Base-by-base conservation (phyloP, 345 rosid genomes). In the Eucalyptus cloeziana region DNA sequence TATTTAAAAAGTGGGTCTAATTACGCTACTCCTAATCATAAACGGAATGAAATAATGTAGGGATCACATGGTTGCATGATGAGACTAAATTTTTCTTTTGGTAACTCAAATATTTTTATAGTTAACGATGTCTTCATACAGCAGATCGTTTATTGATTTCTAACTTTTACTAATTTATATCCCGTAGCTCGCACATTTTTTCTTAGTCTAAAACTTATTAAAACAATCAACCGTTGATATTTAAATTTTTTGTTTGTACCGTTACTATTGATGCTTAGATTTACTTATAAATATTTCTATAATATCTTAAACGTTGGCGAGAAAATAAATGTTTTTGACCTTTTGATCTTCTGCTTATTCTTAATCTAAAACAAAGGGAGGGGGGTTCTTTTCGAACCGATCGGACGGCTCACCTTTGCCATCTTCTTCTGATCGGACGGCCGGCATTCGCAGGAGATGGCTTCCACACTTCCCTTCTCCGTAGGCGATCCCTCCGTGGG, bases 351-450 rank as follows among this genome's bases (percentile, higher is more conserved):
- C 13, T 33, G 81, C 44, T 33, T 33, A 3, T 8, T 33, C 44
- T 31, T 16, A 24, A 69, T 33, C 80, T 13, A 67, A 67, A 31
- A 15, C 79, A 64, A 14, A 64, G 4, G 19, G n/a, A 3, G 19
- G 10, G 37, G 45, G 13, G 7, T 3, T 17, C 10, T 40, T 19
- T 37, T 37, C 19, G 81, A 33, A 37, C 22, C 24, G 25, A 71
- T 71, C 81, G 13, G 81, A 71, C 81, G 81, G 44, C 14, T 21
- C 12, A 5, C 45, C 11, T 5, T 21, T 37, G 10, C 21, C 81
- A 33, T 71, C 81, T 71, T 60, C 81, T 71, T 71, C 81, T 71
- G 81, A 71, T 71, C 83, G 83, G 83, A 71, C 45, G 45, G 83
- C 45, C 43, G 45, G 43, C 15, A 37, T 37, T 31, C 15, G 83